Percentiles rank a stretch among this genome's conserved stretches.
These are phyloP conservation scores for Elsinoe fawcettii DNA, from an alignment of 2,329 filamentous ascomycete species.

Conservation along the genomic window DNA sequence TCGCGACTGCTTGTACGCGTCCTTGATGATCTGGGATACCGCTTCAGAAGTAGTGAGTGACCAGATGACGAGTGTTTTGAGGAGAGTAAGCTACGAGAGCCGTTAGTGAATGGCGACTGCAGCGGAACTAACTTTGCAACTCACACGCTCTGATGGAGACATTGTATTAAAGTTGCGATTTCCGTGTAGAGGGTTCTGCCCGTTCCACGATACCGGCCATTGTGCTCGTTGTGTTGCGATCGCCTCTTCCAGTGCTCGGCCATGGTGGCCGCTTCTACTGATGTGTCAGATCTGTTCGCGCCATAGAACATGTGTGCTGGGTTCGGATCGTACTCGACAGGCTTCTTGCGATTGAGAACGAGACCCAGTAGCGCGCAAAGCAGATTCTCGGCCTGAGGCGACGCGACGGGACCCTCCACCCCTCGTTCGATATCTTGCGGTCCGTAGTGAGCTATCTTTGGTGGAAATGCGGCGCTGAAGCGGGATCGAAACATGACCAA, in stretches of 20 bases:
- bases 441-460: conserved; percentile 80
- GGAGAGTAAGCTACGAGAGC: conserved; percentile 61
- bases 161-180: conserved; percentile 75
- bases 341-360: conserved; percentile 93
- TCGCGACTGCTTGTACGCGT: conserved; percentile 79
- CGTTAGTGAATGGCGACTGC: conserved; percentile 1
- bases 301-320: background rate
- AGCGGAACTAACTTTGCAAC: conserved; percentile 20
- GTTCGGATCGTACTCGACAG: conserved; percentile 69
- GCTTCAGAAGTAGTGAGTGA: conserved; percentile 79
- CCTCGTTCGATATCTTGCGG: conserved; percentile 92
- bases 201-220: conserved; percentile 80
- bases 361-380: conserved; percentile 83
- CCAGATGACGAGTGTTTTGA: conserved; percentile 82
- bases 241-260: conserved; percentile 87
- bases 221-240: conserved; percentile 75
- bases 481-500: conserved; percentile 96
- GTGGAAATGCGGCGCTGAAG: conserved; percentile 82
- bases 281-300: background rate
- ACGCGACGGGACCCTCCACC: conserved; percentile 66
- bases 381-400: conserved; percentile 77
- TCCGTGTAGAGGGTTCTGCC: conserved; percentile 73
- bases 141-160: conserved; percentile 71
- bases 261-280: conserved; percentile 78
- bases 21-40: conserved; percentile 71